Evolutionary conservation across 208 protist genomes (phyloP).

Genomic region (Crithidia thermophila): DNA sequence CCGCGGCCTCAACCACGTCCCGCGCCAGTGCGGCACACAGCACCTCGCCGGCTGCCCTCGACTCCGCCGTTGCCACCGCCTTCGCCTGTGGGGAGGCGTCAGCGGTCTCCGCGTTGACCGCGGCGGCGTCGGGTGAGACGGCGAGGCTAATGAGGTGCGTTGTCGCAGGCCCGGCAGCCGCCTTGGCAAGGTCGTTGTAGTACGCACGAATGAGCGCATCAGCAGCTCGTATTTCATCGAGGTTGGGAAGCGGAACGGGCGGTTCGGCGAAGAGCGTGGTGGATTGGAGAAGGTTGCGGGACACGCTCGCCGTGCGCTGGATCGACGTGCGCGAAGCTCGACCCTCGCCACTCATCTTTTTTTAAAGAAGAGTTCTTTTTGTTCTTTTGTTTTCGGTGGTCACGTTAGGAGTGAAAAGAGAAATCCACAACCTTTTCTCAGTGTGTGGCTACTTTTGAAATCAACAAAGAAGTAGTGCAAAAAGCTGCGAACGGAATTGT

Average conservation of each 20-base stretch:
- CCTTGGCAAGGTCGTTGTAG: slow-evolving; percentile 6
- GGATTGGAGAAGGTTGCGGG: not conserved
- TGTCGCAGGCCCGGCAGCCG: not conserved
- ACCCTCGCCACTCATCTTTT: slow-evolving; percentile 17
- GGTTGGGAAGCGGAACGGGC: slow-evolving; percentile 22
- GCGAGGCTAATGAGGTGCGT: not conserved
- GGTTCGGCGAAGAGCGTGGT: slow-evolving; percentile 19
- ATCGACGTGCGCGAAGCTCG: slow-evolving; percentile 22
- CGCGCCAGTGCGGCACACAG: slow-evolving; percentile 67
- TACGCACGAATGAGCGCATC: slow-evolving; percentile 29
- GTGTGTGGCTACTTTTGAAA: too few species aligned
- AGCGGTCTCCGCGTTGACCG: not conserved
- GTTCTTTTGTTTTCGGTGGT: not conserved
- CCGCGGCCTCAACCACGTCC: slow-evolving; percentile 62
- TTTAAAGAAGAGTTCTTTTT: not conserved
- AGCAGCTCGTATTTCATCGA: slow-evolving; percentile 24
- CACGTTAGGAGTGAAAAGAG: too few species aligned
- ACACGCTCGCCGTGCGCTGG: slow-evolving; percentile 6
- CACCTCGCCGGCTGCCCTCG: slow-evolving; percentile 31
- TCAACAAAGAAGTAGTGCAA: slow-evolving; percentile 4
- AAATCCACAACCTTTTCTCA: too few species aligned
- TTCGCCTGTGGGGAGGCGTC: not conserved
- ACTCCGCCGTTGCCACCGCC: slow-evolving; percentile 1
- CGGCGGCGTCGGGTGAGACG: not conserved
- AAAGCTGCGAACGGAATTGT: not conserved